Conservation (phyloP, 257 asterid genomes). For the Pogostemon cablin region DNA sequence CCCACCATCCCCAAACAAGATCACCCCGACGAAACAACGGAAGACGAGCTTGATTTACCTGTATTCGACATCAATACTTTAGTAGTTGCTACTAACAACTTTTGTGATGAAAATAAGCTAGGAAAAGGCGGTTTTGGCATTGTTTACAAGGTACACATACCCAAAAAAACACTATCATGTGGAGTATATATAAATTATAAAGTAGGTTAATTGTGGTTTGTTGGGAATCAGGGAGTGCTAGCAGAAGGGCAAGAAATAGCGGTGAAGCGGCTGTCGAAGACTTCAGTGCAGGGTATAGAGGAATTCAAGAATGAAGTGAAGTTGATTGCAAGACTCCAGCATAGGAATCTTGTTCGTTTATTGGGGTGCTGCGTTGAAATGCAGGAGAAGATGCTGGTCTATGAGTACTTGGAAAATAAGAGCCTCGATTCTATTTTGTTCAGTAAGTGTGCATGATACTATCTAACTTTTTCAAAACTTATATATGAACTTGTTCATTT, state of each 20-base stretch:
- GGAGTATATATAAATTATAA: neutral
- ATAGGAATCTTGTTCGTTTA: constrained; percentile 68
- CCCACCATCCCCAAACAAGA: constrained; percentile 59
- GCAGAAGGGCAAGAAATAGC: constrained; percentile 67
- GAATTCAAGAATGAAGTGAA: constrained; percentile 76
- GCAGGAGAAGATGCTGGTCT: constrained; percentile 74
- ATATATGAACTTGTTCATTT: neutral
- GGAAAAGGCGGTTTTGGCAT: constrained; percentile 93
- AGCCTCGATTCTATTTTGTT: constrained; percentile 68
- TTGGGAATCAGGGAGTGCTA: constrained; percentile 46
- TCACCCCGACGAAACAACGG: constrained; percentile 46
- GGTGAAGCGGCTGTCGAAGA: constrained; percentile 70
- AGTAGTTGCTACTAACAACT: constrained; percentile 57
- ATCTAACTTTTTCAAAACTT: constrained; percentile 5
- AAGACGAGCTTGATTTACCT: constrained; percentile 77
- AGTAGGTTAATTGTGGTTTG: neutral
- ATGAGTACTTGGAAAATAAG: constrained; percentile 78
- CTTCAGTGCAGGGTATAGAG: constrained; percentile 67
- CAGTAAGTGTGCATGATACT: constrained; percentile 40
- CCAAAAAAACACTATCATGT: neutral
- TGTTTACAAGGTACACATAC: constrained; percentile 70
- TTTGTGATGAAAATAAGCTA: constrained; percentile 60
- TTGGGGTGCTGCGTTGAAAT: constrained; percentile 72
- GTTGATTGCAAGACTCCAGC: constrained; percentile 73
- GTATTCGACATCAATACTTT: constrained; percentile 55